A percentile compares a stretch with the other conserved stretches of the same genome.
phyloP scores from a whole-genome alignment of 257 asterid genomes.

The Scutellaria galericulata region DNA sequence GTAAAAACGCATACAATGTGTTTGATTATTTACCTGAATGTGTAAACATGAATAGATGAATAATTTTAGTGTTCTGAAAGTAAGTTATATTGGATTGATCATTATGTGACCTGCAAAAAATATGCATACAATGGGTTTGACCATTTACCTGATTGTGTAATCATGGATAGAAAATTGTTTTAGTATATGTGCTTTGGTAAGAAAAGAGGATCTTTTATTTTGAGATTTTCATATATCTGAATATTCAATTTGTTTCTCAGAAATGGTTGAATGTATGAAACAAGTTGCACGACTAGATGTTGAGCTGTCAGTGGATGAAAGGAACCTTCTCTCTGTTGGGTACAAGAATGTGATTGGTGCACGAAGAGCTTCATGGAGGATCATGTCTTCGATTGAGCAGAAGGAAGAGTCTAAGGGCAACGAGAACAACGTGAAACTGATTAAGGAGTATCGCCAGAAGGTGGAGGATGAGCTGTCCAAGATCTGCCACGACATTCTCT shows the following conservation, averaged over 20 bases:
- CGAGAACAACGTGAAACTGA: slow-evolving; percentile 71
- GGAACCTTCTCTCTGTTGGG: slow-evolving; percentile 95
- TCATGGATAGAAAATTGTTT: too few species aligned
- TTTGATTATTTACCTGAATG: slow-evolving; percentile 8
- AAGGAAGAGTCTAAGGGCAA: slow-evolving; percentile 90
- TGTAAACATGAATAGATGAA: too few species aligned
- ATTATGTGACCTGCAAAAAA: too few species aligned
- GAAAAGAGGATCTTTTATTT: too few species aligned
- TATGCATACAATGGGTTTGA: too few species aligned
- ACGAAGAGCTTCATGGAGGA: slow-evolving; percentile 94
- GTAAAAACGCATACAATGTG: neutral
- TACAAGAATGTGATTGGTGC: slow-evolving; percentile 98
- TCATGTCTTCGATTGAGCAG: slow-evolving; percentile 93
- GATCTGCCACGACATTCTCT: slow-evolving; percentile 82
- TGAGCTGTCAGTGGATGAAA: slow-evolving; percentile 86
- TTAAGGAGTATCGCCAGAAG: slow-evolving; percentile 71
- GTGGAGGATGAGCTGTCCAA: slow-evolving; percentile 89
- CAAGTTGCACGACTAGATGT: slow-evolving; percentile 77
- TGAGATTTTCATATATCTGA: neutral
- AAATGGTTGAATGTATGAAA: slow-evolving; percentile 94
- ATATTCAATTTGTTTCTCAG: slow-evolving; percentile 39
- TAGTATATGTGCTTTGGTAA: too few species aligned
- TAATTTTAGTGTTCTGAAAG: neutral
- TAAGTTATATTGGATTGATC: too few species aligned
- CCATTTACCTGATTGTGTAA: too few species aligned